These are phyloP conservation scores for Silene coronaria DNA, from an alignment of 179 eudicot species.

Conservation along the genomic window DNA sequence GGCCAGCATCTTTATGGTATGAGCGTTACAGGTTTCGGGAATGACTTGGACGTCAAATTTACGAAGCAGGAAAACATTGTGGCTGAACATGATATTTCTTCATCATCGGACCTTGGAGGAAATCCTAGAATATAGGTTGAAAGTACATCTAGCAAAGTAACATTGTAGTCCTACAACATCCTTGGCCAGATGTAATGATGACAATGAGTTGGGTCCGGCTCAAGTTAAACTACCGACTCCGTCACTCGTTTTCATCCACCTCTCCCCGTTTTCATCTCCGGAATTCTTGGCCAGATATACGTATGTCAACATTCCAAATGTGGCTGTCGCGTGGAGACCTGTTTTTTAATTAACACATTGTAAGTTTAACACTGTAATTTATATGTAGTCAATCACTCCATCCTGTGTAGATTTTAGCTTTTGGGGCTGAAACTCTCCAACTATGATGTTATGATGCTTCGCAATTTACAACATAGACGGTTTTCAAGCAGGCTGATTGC, in stretches of 20 bases:
- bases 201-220: too few relatives aligned
- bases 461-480: background rate
- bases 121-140: constrained; percentile 24
- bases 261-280: too few relatives aligned
- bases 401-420: constrained; percentile 14
- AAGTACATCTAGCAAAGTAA: constrained; percentile 16
- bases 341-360: constrained; percentile 22
- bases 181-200: too few relatives aligned
- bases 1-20: constrained; percentile 29
- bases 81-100: constrained; percentile 16
- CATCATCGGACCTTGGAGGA: constrained; percentile 14
- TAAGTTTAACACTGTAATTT: constrained; percentile 18
- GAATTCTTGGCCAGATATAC: constrained; percentile 3
- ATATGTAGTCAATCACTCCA: constrained; percentile 22
- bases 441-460: background rate
- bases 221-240: too few relatives aligned
- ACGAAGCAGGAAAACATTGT: constrained; percentile 23
- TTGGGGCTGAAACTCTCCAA: background rate
- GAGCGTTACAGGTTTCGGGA: constrained; percentile 24
- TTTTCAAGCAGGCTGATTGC: background rate
- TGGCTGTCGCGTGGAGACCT: constrained; percentile 7
- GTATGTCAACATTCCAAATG: too few relatives aligned
- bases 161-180: constrained; percentile 3
- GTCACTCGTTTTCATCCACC: too few relatives aligned
- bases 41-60: background rate